Conservation (phyloP, 2,329 filamentous ascomycete species). For the Pseudogymnoascus sp. region DNA sequence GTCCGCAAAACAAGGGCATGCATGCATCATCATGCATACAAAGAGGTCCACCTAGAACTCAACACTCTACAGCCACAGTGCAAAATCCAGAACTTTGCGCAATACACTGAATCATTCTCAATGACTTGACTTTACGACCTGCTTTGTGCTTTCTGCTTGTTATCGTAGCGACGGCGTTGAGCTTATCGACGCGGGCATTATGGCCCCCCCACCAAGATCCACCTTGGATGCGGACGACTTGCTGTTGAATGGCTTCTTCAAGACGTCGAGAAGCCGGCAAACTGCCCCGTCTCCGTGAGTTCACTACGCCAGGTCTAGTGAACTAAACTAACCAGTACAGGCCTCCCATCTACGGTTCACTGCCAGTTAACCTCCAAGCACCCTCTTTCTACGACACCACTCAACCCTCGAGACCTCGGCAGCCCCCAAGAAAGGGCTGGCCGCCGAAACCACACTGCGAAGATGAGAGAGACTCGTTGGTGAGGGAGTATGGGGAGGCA, state of each 20-base stretch:
- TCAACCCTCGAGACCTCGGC: neutral
- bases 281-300: neutral
- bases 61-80: neutral
- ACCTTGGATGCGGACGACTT: conserved; percentile 41
- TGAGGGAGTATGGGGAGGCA: conserved; percentile 46
- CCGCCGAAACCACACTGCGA: conserved; percentile 63
- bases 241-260: conserved; percentile 46
- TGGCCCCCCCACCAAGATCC: conserved; percentile 17
- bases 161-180: conserved; percentile 7
- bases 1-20: conserved; percentile 8
- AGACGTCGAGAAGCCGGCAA: conserved; percentile 35
- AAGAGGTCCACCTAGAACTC: conserved; percentile 10
- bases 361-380: conserved; percentile 6
- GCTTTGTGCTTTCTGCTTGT: neutral
- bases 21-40: conserved; percentile 12
- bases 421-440: conserved; percentile 24
- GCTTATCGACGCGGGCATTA: conserved; percentile 14
- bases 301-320: neutral
- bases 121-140: neutral
- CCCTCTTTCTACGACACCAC: neutral
- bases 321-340: neutral
- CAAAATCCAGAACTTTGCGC: neutral
- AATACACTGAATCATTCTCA: conserved; percentile 1
- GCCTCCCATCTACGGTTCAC: neutral
- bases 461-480: conserved; percentile 59